A percentile compares a stretch with the other conserved stretches of the same genome.
These are phyloP conservation scores for Flaveria robusta DNA, from an alignment of 129 eudicot genomes.

Conservation along the genomic window DNA sequence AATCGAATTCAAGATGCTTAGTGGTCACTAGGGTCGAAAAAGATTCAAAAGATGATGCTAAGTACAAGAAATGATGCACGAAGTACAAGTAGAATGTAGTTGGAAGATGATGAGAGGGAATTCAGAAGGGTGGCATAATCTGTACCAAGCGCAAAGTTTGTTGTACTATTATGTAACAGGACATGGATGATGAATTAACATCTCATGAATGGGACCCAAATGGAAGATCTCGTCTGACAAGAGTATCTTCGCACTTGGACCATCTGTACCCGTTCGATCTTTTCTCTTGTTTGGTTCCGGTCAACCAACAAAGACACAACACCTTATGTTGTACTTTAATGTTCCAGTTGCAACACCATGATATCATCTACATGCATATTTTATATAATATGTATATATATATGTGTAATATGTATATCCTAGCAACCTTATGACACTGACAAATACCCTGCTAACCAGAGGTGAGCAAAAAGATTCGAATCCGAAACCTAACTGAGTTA, in stretches of 20 bases:
- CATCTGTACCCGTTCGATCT: constrained; percentile 40
- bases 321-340: constrained; percentile 26
- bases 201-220: constrained; percentile 45
- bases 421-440: too few relatives aligned
- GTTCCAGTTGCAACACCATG: neutral
- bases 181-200: constrained; percentile 40
- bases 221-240: constrained; percentile 59
- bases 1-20: neutral
- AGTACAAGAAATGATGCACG: constrained; percentile 20
- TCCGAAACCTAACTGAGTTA: too few relatives aligned
- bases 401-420: too few relatives aligned
- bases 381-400: too few relatives aligned
- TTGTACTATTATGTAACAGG: constrained; percentile 40
- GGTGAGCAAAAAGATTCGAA: too few relatives aligned
- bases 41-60: neutral
- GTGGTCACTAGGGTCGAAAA: neutral
- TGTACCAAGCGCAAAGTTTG: constrained; percentile 36
- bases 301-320: constrained; percentile 37
- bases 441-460: too few relatives aligned
- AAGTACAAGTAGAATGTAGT: neutral
- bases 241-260: constrained; percentile 59
- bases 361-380: neutral
- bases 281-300: constrained; percentile 40
- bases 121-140: constrained; percentile 32
- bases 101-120: constrained; percentile 13